A percentile compares a stretch with the other conserved stretches of the same genome.
These are phyloP conservation scores for Withania somnifera DNA, from an alignment of 305 asterid genomes.

Conservation along the genomic window DNA sequence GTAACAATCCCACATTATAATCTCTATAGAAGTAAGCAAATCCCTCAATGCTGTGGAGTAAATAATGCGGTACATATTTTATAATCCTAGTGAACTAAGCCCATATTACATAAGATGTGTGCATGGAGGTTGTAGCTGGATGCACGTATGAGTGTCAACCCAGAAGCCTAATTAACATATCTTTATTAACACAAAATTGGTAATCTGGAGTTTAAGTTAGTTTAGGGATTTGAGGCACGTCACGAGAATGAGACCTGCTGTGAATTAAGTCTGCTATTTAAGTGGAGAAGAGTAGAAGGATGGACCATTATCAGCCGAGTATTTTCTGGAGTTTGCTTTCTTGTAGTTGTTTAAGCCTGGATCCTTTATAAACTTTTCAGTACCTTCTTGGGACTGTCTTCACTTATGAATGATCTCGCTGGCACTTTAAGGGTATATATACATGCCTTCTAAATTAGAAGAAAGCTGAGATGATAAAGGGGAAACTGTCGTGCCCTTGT, in stretches of 20 bases:
- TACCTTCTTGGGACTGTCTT: background rate
- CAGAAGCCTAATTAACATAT: background rate
- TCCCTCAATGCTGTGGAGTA: background rate
- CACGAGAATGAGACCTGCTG: background rate
- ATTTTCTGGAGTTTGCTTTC: background rate
- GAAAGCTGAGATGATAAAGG: too few species aligned
- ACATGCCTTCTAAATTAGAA: too few species aligned
- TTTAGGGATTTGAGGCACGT: background rate
- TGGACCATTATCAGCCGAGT: background rate
- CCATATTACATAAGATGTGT: background rate
- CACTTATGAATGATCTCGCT: too few species aligned
- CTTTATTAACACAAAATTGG: background rate
- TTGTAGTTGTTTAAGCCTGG: background rate
- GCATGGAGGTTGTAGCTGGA: background rate
- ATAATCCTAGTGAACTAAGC: background rate
- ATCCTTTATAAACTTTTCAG: background rate
- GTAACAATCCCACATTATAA: background rate
- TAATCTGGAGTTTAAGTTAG: background rate
- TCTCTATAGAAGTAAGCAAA: background rate
- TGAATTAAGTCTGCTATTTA: background rate
- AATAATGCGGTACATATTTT: background rate
- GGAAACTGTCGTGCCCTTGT: too few species aligned
- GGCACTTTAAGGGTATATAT: too few species aligned
- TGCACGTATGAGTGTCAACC: background rate
- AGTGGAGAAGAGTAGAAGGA: background rate